Conservation (phyloP, 2,329 filamentous ascomycete genomes). For the Pezicula neosporulosa region DNA sequence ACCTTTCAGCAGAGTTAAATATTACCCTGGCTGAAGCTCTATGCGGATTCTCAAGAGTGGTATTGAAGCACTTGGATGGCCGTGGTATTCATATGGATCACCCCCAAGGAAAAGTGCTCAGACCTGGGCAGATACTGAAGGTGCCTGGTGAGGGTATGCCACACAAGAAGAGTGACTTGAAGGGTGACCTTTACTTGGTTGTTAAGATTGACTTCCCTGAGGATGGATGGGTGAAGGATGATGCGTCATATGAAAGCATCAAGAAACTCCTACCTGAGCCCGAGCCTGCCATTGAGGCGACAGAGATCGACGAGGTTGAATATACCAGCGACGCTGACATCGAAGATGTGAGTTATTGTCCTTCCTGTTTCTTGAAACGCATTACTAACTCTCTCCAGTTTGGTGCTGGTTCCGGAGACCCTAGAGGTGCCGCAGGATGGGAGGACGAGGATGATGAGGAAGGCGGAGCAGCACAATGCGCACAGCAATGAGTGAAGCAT, state of each 20-base stretch:
- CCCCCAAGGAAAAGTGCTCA: slow-evolving; percentile 76
- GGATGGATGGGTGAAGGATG: slow-evolving; percentile 74
- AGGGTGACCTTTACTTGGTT: slow-evolving; percentile 83
- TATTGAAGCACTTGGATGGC: slow-evolving; percentile 89
- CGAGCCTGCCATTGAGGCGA: slow-evolving; percentile 58
- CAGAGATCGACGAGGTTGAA: slow-evolving; percentile 82
- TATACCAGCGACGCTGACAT: slow-evolving; percentile 82
- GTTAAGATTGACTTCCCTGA: slow-evolving; percentile 88
- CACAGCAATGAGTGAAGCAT: slow-evolving; percentile 25
- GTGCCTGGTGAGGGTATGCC: slow-evolving; percentile 93
- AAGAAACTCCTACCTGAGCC: slow-evolving; percentile 70
- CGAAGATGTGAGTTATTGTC: slow-evolving; percentile 58
- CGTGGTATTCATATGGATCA: slow-evolving; percentile 81
- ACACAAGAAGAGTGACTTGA: slow-evolving; percentile 75
- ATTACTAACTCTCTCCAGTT: slow-evolving; percentile 46
- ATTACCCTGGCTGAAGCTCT: slow-evolving; percentile 82
- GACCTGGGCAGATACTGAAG: slow-evolving; percentile 82
- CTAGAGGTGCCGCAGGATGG: slow-evolving; percentile 62
- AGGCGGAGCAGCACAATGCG: slow-evolving; percentile 62
- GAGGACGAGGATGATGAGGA: slow-evolving; percentile 65
- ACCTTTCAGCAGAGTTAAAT: slow-evolving; percentile 77
- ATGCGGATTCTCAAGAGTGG: slow-evolving; percentile 84
- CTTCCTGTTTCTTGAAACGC: slow-evolving; percentile 3
- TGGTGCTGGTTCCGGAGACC: slow-evolving; percentile 68
- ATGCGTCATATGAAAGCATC: slow-evolving; percentile 68